A percentile compares a stretch with the other conserved stretches of the same genome.
These are phyloP conservation scores for Xylariomycetidae sp. DNA, from an alignment of 2,329 filamentous ascomycete genomes.

Conservation along the genomic window DNA sequence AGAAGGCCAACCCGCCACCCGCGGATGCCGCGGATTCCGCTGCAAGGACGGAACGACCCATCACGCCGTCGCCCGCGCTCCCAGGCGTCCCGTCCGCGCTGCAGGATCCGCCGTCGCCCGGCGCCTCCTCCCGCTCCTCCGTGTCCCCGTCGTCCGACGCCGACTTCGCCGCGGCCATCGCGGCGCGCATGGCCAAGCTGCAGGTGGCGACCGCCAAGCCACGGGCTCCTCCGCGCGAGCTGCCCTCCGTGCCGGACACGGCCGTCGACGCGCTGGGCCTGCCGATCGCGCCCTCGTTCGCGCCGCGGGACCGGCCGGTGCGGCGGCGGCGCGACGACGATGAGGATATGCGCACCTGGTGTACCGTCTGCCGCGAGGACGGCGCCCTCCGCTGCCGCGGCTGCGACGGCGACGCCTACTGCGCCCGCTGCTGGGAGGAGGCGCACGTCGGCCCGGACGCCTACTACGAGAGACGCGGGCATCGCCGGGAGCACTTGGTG, in stretches of 20 bases:
- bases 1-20: constrained; percentile 13
- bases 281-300: constrained; percentile 44
- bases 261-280: constrained; percentile 34
- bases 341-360: constrained; percentile 71
- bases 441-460: constrained; percentile 68
- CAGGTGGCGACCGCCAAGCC: constrained; percentile 31
- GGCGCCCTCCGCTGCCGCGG: constrained; percentile 66
- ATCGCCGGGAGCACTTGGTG: constrained; percentile 58
- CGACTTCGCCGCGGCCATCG: constrained; percentile 40
- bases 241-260: constrained; percentile 23
- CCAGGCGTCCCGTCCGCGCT: constrained; percentile 42
- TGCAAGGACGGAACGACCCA: too few relatives aligned
- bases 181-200: constrained; percentile 47
- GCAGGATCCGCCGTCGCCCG: constrained; percentile 26
- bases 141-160: constrained; percentile 19
- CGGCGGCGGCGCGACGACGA: constrained; percentile 49
- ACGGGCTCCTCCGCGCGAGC: constrained; percentile 7
- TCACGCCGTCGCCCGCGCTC: constrained; percentile 21
- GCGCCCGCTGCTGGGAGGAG: constrained; percentile 71
- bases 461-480: constrained; percentile 62
- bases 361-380: constrained; percentile 75
- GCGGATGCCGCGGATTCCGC: constrained; percentile 7
- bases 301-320: constrained; percentile 35
- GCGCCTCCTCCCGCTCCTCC: constrained; percentile 1
- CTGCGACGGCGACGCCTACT: constrained; percentile 70